Evolutionary conservation across 352 stramenopile genomes (phyloP).

Genomic region (Thraustochytrium sp.): DNA sequence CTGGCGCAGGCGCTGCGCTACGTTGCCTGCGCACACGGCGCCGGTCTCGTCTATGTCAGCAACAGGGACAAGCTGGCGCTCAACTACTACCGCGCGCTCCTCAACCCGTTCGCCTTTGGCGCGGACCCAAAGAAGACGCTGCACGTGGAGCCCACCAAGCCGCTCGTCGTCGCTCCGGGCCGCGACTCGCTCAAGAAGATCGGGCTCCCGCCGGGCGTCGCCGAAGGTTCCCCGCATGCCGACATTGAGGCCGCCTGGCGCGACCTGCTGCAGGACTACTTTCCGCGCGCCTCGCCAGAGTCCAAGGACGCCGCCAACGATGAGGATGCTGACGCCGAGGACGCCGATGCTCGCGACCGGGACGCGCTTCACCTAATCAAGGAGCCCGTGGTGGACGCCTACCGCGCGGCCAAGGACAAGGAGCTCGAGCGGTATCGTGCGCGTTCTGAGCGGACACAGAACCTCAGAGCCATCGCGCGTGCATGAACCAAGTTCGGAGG

Average conservation of each 20-base stretch:
- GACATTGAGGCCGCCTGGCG: background rate
- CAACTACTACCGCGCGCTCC: constrained; percentile 6
- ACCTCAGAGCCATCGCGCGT: too few species aligned
- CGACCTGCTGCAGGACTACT: constrained; percentile 16
- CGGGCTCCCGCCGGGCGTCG: constrained; percentile 5
- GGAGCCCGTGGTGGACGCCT: constrained; percentile 22
- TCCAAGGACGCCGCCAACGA: background rate
- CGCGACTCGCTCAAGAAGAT: constrained; percentile 28
- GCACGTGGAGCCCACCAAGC: constrained; percentile 40
- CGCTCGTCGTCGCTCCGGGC: constrained; percentile 12
- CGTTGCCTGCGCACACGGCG: constrained; percentile 74
- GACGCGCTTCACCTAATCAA: background rate
- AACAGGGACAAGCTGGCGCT: constrained; percentile 73
- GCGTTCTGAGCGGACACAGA: too few species aligned
- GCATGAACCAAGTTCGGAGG: too few species aligned
- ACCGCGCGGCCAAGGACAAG: background rate
- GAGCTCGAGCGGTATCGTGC: constrained; percentile 38
- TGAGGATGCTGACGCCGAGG: background rate
- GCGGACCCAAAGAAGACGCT: background rate
- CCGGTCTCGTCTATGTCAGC: constrained; percentile 71
- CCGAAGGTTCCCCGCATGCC: background rate
- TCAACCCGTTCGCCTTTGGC: constrained; percentile 15
- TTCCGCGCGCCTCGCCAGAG: background rate
- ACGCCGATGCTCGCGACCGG: background rate
- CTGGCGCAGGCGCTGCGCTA: constrained; percentile 72